Evolutionary conservation across 371 early-diverging fungal genomes (phyloP), one percentile per base, ranked within the genome.

Genomic region (Mucor mucedo): DNA sequence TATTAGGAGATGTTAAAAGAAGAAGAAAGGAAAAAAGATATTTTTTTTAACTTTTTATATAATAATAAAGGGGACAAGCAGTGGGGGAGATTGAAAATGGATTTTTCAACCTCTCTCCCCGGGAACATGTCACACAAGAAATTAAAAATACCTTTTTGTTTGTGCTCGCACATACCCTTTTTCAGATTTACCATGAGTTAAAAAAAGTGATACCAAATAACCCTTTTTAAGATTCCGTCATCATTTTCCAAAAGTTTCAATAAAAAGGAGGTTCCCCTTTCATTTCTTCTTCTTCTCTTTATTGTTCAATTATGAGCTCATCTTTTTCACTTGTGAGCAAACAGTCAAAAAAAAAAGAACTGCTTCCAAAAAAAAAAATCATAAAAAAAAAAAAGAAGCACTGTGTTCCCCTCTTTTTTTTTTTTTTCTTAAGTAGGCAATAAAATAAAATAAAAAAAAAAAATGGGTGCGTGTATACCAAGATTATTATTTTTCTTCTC

Each of bases 131-230:
- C 16, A 28, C 59, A 59, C 59, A 59, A 50, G 38, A 50, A 50
- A 47, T 49, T 59, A 50, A 40, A 29, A 40, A 41, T 52, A 60
- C 42, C 52, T 41, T 60, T 52, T 35, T 29, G 21, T 14, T 48
- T 58, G 60, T 29, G 60, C 40, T 50, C 52, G 40, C 60, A 52
- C 60, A 60, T 52, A 49, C 60, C 49, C 38, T 60, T 60, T 60
- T 40, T 21, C 9, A 28, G 13, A 29, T 52, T 39, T 38, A 58
- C 2, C 58, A 57, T 57, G 58, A 57, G 58, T 21, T 57, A 21
- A 21, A 21, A 21, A 21, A 21, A 21, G 21, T 21, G 21, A 21
- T 21, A 21, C 21, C 21, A 21, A 21, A 21, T 0, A 21, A 21
- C 21, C 21, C 21, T 21, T 21, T 21, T 21, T 21, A 21, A 21